phyloP scores from a whole-genome alignment of 2,329 filamentous ascomycete genomes.

The Ceratocystis destructans region DNA sequence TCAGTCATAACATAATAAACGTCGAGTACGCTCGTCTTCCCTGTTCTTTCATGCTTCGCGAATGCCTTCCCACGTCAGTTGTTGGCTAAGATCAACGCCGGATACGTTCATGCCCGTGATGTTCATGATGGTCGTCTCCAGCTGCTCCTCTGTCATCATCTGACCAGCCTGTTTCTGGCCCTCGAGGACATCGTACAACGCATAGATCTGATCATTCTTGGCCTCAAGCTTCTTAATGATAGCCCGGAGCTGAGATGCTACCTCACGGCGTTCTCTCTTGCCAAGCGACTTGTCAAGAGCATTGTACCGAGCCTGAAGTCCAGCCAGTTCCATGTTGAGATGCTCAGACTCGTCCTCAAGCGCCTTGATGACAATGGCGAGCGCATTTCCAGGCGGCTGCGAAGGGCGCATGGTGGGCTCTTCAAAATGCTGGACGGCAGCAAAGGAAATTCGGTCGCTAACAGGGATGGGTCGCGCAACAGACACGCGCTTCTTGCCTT shows the following conservation, averaged over 20 bases:
- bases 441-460: slow-evolving; percentile 35
- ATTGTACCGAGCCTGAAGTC: slow-evolving; percentile 49
- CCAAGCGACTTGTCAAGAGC: slow-evolving; percentile 52
- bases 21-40: background rate
- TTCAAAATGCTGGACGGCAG: slow-evolving; percentile 25
- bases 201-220: slow-evolving; percentile 69
- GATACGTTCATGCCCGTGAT: slow-evolving; percentile 35
- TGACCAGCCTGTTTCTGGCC: slow-evolving; percentile 56
- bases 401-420: slow-evolving; percentile 50
- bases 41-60: slow-evolving; percentile 21
- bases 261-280: slow-evolving; percentile 46
- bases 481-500: slow-evolving; percentile 44
- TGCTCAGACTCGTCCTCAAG: slow-evolving; percentile 69
- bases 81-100: slow-evolving; percentile 29
- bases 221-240: slow-evolving; percentile 52
- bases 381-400: slow-evolving; percentile 55
- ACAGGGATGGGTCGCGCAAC: slow-evolving; percentile 53
- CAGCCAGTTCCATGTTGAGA: slow-evolving; percentile 54
- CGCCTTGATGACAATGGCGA: slow-evolving; percentile 71
- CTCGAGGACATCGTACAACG: slow-evolving; percentile 70
- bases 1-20: background rate
- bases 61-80: slow-evolving; percentile 32
- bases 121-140: slow-evolving; percentile 50
- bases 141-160: slow-evolving; percentile 47
- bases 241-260: slow-evolving; percentile 47